Percentiles rank a stretch among this genome's conserved stretches.
Conservation (phyloP, 1,284 basidiomycete genomes). For the Cystobasidium slooffiae region DNA sequence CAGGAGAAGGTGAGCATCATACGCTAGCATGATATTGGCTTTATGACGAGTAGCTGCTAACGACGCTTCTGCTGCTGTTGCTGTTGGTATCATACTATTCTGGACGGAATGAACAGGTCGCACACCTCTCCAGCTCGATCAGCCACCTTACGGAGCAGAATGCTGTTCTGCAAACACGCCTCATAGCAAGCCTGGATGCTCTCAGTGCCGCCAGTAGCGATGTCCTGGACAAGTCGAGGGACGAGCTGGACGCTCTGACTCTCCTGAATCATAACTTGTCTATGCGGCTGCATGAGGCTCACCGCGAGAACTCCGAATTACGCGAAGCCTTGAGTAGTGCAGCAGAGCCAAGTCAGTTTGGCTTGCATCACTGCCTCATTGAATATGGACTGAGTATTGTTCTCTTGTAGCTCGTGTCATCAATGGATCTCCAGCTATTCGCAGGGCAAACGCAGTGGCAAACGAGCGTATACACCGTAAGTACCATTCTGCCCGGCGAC, state of each 20-base stretch:
- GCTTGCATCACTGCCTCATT: neutral
- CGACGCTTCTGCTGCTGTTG: neutral
- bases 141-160: conserved; percentile 26
- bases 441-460: neutral
- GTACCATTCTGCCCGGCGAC: neutral
- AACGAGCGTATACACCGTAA: conserved; percentile 4
- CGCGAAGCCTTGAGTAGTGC: neutral
- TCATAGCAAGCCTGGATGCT: conserved; percentile 31
- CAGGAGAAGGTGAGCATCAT: conserved; percentile 15
- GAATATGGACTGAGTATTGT: neutral
- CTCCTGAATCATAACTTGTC: conserved; percentile 33
- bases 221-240: neutral
- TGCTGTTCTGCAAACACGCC: conserved; percentile 24
- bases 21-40: neutral
- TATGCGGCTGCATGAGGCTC: conserved; percentile 14
- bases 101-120: conserved; percentile 6
- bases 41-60: neutral
- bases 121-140: conserved; percentile 19
- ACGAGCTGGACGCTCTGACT: conserved; percentile 18
- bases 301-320: neutral
- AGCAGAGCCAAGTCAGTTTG: neutral
- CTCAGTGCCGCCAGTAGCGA: conserved; percentile 1
- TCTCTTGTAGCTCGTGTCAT: neutral
- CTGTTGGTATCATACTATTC: neutral
- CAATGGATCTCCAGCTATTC: neutral